phyloP scores from a whole-genome alignment of 2,329 filamentous ascomycete genomes.

The Colletotrichum navitas region DNA sequence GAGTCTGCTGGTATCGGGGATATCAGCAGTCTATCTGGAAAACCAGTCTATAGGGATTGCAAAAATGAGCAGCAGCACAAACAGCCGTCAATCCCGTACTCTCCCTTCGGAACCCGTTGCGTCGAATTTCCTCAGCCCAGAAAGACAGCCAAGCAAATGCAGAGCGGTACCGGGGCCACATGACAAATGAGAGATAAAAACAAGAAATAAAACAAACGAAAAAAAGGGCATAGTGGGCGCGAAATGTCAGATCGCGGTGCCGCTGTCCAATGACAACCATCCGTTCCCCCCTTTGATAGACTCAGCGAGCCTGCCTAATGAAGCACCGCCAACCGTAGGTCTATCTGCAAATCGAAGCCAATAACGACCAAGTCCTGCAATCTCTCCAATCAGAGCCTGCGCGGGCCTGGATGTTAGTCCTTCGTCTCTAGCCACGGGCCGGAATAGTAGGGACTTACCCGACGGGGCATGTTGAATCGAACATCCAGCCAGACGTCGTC shows the following conservation, averaged over 20 bases:
- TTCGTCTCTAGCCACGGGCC: background rate
- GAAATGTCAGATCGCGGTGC: conserved; percentile 18
- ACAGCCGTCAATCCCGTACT: background rate
- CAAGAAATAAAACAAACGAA: conserved; percentile 11
- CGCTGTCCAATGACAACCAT: background rate
- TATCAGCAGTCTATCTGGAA: conserved; percentile 2
- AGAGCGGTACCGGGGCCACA: background rate
- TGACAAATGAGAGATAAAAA: conserved; percentile 25
- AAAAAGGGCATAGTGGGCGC: background rate
- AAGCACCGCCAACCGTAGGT: conserved; percentile 28
- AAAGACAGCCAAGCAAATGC: background rate
- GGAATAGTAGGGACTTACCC: conserved; percentile 6
- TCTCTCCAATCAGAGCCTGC: conserved; percentile 33
- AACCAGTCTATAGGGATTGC: background rate
- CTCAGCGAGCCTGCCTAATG: conserved; percentile 22
- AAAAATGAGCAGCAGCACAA: background rate
- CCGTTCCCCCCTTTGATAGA: background rate
- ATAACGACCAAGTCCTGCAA: conserved; percentile 13
- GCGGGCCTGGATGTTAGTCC: conserved; percentile 17
- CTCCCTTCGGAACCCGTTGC: background rate
- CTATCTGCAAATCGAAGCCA: conserved; percentile 22
- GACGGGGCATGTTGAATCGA: background rate
- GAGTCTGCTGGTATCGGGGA: background rate
- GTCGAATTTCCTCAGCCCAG: background rate
- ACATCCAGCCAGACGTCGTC: conserved; percentile 21